phyloP scores from a whole-genome alignment of 2,329 filamentous ascomycete species.

The Laburnicola sp. region DNA sequence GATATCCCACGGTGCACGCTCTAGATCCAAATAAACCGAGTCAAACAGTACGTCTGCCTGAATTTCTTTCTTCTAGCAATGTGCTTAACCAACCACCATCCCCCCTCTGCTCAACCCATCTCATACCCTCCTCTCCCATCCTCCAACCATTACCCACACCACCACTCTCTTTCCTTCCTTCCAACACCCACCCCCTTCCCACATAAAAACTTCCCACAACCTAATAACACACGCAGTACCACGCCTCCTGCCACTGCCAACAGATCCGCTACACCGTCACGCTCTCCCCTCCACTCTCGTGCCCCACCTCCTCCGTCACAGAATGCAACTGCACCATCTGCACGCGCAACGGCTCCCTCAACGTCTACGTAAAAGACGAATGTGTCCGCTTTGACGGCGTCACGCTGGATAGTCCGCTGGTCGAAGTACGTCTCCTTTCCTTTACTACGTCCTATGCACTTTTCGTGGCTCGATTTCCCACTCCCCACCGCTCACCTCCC shows the following conservation, averaged over 20 bases:
- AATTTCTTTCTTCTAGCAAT: background rate
- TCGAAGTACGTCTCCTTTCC: constrained; percentile 3
- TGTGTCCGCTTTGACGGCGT: constrained; percentile 28
- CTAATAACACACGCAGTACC: constrained; percentile 38
- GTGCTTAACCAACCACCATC: background rate
- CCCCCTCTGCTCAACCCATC: background rate
- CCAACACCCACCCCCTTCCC: background rate
- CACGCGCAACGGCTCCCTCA: constrained; percentile 54
- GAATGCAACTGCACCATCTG: constrained; percentile 60
- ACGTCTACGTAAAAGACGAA: constrained; percentile 45
- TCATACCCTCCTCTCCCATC: background rate
- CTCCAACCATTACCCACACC: background rate
- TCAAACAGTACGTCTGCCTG: constrained; percentile 17
- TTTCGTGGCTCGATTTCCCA: background rate
- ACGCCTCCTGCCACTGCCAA: constrained; percentile 59
- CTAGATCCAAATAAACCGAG: constrained; percentile 11
- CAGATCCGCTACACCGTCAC: constrained; percentile 54
- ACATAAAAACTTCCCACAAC: background rate
- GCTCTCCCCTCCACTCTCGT: constrained; percentile 54
- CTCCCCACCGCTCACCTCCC: no score
- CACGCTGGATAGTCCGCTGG: constrained; percentile 14
- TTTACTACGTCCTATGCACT: background rate
- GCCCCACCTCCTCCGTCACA: constrained; percentile 48
- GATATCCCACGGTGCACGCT: constrained; percentile 25
- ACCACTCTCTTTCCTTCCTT: background rate